These are phyloP conservation scores for Leishmania tropica DNA, from an alignment of 208 protist species.

Conservation along the genomic window DNA sequence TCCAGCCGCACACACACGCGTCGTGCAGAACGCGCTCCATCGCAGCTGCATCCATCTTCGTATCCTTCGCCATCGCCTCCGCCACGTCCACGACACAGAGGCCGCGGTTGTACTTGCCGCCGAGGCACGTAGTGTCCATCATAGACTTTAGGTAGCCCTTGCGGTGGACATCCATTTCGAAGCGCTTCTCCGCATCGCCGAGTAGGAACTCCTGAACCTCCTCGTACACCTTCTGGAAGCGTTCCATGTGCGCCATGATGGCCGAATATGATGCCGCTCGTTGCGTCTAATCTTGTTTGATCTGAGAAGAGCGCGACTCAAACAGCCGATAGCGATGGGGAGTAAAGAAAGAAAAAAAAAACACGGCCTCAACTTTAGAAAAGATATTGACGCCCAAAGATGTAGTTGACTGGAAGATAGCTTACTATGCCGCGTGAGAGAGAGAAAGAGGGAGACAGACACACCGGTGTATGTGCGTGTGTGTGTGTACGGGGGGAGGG, in stretches of 20 bases:
- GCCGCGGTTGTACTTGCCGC: conserved; percentile 92
- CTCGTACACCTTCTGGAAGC: conserved; percentile 78
- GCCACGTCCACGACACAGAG: conserved; percentile 83
- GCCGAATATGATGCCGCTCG: neutral
- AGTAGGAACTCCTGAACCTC: conserved; percentile 79
- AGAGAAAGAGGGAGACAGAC: neutral
- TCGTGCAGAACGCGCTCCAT: conserved; percentile 73
- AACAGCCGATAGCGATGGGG: neutral
- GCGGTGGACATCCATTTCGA: conserved; percentile 80
- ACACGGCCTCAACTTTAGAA: neutral
- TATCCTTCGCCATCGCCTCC: conserved; percentile 50
- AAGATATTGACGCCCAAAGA: neutral
- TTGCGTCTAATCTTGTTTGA: neutral
- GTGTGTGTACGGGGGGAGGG: neutral
- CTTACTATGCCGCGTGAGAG: neutral
- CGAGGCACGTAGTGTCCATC: conserved; percentile 86
- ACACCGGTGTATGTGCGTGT: neutral
- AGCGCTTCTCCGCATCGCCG: conserved; percentile 41
- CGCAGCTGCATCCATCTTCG: conserved; percentile 55
- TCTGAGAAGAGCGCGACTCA: neutral
- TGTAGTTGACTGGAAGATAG: neutral
- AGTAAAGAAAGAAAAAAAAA: neutral
- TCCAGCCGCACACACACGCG: conserved; percentile 95
- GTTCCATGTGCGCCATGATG: conserved; percentile 58
- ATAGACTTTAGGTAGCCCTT: conserved; percentile 77